Conservation (phyloP, 139 green algal genomes). For the Chlorella sp. region DNA sequence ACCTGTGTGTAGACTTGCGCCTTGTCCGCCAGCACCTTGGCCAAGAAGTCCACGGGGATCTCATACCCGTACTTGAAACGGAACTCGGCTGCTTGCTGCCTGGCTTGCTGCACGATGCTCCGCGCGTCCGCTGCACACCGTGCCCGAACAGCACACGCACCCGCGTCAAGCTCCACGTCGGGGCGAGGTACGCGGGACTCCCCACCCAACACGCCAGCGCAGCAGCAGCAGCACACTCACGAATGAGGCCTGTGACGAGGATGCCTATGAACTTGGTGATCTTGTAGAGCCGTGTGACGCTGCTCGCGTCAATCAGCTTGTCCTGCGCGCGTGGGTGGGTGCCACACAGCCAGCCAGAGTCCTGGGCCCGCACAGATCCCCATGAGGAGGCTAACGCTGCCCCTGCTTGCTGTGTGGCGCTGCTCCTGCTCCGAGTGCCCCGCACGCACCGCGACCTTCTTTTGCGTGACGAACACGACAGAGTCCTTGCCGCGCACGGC, state of each 20-base stretch:
- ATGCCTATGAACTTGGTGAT: constrained; percentile 90
- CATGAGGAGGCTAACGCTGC: no score
- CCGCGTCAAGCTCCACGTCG: no score
- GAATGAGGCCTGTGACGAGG: constrained; percentile 80
- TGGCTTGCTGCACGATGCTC: constrained; percentile 82
- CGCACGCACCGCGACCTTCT: constrained; percentile 72
- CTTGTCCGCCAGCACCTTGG: constrained; percentile 87
- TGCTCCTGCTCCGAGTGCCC: background rate
- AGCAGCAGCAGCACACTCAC: constrained; percentile 8
- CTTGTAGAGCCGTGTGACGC: constrained; percentile 81
- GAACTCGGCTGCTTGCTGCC: constrained; percentile 89
- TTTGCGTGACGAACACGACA: constrained; percentile 90
- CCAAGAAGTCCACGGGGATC: constrained; percentile 89
- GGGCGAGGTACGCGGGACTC: no score
- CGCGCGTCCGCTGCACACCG: constrained; percentile 66
- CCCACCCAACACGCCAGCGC: background rate
- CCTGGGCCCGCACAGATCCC: no score
- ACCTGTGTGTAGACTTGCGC: constrained; percentile 98
- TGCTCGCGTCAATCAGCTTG: constrained; percentile 90
- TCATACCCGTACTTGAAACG: constrained; percentile 94
- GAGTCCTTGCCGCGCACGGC: constrained; percentile 86
- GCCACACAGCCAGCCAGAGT: no score
- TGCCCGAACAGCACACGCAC: background rate
- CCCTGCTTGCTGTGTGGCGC: no score
- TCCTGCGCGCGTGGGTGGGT: no score